Evolutionary conservation across 2,329 filamentous ascomycete genomes (phyloP), one percentile per base, ranked within the genome.

Genomic region (Cladobotryum protrusum): DNA sequence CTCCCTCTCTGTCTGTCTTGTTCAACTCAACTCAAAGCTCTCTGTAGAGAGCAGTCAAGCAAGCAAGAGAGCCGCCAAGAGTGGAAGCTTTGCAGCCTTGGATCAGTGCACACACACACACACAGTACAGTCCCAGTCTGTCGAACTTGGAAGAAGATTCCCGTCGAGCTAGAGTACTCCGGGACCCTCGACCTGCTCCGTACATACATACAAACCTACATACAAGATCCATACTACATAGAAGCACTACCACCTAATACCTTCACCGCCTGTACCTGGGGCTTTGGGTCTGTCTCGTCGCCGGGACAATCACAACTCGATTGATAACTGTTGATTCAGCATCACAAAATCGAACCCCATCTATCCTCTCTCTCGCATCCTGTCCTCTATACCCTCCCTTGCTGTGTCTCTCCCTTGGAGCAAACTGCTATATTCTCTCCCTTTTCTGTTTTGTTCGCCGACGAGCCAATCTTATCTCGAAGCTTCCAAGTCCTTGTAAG

Each of bases 261-360:
- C 48, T 47, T 47, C 48, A 50, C 48, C 48, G 48, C 48, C 48
- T 29, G 48, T 50, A n/a, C 19, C 39, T 20, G 39, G 24, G 24
- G 18, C n/a, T 37, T 14, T 39, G 37, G 8, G 42, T 39, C 24
- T 29, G 24, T 33, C 43, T 32, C 43, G 43, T 50, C 48, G 44
- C 48, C 43, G 33, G 50, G 50, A 41, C 50, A 45, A 52, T 45
- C 42, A 24, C 36, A 32, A 41, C 13, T 29, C 41, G 33, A 35
- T 43, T 39, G 32, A 18, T 37, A 20, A 19, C 19, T 24, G 43
- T 36, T 34, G 35, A 45, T 20, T 17, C 24, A 32, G 36, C 35
- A 47, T 18, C 33, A 15, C 5, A 19, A 15, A 41, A 34, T 39
- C 32, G 24, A 44, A n/a, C 19, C 9, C 6, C 37, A 14, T 41